Evolutionary conservation across 2,329 filamentous ascomycete genomes (phyloP).

Genomic region (Amylocarpus encephaloides): DNA sequence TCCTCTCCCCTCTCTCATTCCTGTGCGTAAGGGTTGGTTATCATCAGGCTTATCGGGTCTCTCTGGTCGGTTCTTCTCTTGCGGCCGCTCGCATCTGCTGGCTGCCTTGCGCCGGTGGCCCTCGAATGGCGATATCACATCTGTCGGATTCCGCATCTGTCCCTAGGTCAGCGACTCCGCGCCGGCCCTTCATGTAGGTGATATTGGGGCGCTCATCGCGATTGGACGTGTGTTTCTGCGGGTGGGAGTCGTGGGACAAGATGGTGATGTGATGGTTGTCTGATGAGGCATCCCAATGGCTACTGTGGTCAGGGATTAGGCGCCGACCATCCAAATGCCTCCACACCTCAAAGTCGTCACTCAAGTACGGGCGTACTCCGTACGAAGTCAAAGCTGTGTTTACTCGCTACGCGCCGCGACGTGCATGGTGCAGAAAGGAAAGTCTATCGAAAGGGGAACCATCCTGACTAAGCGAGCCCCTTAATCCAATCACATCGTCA

Average conservation of each 20-base stretch:
- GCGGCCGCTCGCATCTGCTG: not conserved
- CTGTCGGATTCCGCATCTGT: not conserved
- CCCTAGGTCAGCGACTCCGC: constrained; percentile 4
- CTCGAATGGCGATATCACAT: constrained; percentile 4
- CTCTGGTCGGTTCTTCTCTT: not conserved
- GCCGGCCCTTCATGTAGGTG: constrained; percentile 1
- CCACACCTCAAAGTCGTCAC: constrained; percentile 12
- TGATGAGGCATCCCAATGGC: not conserved
- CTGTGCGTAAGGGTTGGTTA: no score
- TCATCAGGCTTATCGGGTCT: not conserved
- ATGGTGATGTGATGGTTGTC: no score
- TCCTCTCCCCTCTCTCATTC: no score
- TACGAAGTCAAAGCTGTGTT: no score
- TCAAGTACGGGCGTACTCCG: no score
- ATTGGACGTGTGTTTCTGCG: constrained; percentile 10
- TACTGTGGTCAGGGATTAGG: not conserved
- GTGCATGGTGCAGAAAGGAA: constrained; percentile 9
- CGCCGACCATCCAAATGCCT: constrained; percentile 9
- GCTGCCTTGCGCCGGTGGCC: not conserved
- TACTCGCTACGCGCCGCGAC: constrained; percentile 19
- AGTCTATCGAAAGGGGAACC: constrained; percentile 7
- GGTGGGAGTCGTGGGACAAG: not conserved
- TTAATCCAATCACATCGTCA: no score
- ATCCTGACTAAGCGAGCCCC: not conserved
- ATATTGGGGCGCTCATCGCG: not conserved